Percentiles rank a stretch among this genome's conserved stretches.
These are phyloP conservation scores for Puccinia novopanici DNA, from an alignment of 1,284 basidiomycete genomes.

Conservation along the genomic window DNA sequence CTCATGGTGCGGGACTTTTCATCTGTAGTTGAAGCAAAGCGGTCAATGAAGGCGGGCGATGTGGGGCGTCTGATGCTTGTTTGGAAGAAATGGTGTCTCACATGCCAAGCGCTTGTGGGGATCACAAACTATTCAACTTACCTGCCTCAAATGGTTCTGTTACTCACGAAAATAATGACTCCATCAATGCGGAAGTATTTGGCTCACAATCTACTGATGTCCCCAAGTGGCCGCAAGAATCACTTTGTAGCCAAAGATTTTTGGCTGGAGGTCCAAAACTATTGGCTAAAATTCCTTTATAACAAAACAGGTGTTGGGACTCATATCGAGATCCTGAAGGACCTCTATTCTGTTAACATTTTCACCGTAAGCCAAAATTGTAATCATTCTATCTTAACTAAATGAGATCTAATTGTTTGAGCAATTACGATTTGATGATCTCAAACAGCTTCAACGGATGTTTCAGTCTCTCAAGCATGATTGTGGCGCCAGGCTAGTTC, in stretches of 20 bases:
- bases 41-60: neutral
- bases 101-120: too few relatives aligned
- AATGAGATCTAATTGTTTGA: too few relatives aligned
- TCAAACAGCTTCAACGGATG: neutral
- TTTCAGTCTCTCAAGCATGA: neutral
- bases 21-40: conserved; percentile 12
- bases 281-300: conserved; percentile 16
- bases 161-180: neutral
- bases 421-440: neutral
- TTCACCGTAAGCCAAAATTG: neutral
- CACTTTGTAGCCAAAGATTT: neutral
- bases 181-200: neutral
- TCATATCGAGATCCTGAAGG: neutral
- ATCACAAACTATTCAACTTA: too few relatives aligned
- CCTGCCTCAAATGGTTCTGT: neutral
- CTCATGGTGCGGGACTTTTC: conserved; percentile 6
- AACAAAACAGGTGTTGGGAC: conserved; percentile 13
- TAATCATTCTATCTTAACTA: too few relatives aligned
- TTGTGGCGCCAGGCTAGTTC: neutral
- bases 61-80: too few relatives aligned
- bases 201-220: neutral
- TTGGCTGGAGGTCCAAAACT: too few relatives aligned
- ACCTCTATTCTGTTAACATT: neutral
- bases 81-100: too few relatives aligned
- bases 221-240: neutral